phyloP scores from a whole-genome alignment of 495 filamentous ascomycete species.

The Penicillium robsamsonii region DNA sequence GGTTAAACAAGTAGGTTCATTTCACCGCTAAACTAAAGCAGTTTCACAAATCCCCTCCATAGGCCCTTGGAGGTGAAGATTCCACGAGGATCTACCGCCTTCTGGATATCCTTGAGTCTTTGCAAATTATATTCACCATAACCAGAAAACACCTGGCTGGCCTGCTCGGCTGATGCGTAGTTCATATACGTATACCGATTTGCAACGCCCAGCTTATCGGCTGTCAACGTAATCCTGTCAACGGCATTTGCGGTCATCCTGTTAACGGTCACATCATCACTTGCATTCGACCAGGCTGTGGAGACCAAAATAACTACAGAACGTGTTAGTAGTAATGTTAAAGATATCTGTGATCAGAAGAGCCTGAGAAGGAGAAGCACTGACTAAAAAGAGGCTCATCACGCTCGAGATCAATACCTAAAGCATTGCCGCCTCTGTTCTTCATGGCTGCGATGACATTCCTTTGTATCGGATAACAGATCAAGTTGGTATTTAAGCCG shows the following conservation, averaged over 20 bases:
- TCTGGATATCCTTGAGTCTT: slow-evolving; percentile 16
- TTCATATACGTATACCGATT: slow-evolving; percentile 23
- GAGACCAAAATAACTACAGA: slow-evolving; percentile 13
- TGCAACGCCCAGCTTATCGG: slow-evolving; percentile 12
- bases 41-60: background rate
- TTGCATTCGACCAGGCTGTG: slow-evolving; percentile 4
- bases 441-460: slow-evolving; percentile 18
- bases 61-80: slow-evolving; percentile 20
- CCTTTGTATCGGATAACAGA: slow-evolving; percentile 14
- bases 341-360: too few species aligned
- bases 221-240: slow-evolving; percentile 2
- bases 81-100: slow-evolving; percentile 13
- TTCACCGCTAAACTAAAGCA: too few species aligned
- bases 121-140: slow-evolving; percentile 17
- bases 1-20: too few species aligned
- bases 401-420: slow-evolving; percentile 22
- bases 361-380: background rate
- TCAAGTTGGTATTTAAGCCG: slow-evolving; percentile 15
- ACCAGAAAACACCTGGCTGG: slow-evolving; percentile 9
- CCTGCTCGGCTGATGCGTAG: slow-evolving; percentile 16
- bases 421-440: slow-evolving; percentile 28
- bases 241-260: slow-evolving; percentile 17
- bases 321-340: background rate
- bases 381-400: slow-evolving; percentile 22
- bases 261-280: slow-evolving; percentile 11